Conservation (phyloP, 139 green algal species). For the Astrephomene gubernaculifera region DNA sequence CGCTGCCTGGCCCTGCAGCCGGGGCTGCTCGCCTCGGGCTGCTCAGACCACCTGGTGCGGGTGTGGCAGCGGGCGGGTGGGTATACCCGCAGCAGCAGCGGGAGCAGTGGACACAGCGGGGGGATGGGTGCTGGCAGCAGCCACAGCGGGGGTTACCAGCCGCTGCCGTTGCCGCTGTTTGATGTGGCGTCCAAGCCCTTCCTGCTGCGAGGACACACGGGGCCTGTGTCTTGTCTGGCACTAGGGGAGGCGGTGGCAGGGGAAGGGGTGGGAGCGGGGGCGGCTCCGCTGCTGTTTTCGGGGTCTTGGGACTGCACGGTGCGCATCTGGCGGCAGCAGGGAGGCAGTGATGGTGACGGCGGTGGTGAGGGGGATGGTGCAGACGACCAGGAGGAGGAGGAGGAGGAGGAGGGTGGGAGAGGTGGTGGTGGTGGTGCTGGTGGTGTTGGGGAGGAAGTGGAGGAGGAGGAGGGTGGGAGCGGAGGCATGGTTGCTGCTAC, state of each 20-base stretch:
- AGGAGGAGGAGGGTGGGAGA: too few species aligned
- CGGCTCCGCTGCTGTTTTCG: slow-evolving; percentile 32
- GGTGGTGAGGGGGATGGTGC: too few species aligned
- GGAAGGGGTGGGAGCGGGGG: not conserved
- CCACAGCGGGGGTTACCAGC: not conserved
- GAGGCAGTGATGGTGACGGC: slow-evolving; percentile 16
- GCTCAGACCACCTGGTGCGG: slow-evolving; percentile 60
- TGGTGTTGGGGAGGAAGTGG: too few species aligned
- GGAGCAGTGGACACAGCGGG: not conserved
- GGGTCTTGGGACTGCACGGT: slow-evolving; percentile 74
- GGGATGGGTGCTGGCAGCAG: not conserved
- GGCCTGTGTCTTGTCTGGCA: slow-evolving; percentile 68
- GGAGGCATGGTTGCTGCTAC: not conserved
- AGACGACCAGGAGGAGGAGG: too few species aligned
- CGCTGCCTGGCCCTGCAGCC: slow-evolving; percentile 68
- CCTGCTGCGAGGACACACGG: slow-evolving; percentile 69
- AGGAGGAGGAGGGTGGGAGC: not conserved
- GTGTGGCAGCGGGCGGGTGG: slow-evolving; percentile 50
- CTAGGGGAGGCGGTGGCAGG: slow-evolving; percentile 37
- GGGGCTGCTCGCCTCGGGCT: slow-evolving; percentile 53
- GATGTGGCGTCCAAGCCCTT: slow-evolving; percentile 50
- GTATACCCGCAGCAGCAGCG: too few species aligned
- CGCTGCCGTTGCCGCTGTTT: slow-evolving; percentile 50
- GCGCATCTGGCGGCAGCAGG: slow-evolving; percentile 56
- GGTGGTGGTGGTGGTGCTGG: too few species aligned